Conservation (phyloP, 169 alveolate genomes). For the Eimeria tenella region DNA sequence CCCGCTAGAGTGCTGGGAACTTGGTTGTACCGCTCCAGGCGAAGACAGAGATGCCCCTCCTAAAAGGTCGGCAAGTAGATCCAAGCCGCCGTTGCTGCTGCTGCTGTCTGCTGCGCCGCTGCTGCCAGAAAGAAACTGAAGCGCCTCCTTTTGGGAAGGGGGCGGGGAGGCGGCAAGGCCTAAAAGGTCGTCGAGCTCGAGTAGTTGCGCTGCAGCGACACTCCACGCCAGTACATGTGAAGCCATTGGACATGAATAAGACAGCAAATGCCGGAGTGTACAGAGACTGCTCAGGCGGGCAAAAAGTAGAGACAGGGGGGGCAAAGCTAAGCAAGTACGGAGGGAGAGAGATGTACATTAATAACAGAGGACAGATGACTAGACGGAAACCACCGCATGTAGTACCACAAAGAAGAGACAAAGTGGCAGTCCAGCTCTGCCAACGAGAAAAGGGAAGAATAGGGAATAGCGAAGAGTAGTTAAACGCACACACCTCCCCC, state of each 20-base stretch:
- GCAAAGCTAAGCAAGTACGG: too few species aligned
- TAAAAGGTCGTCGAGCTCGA: constrained; percentile 48
- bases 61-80: constrained; percentile 44
- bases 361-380: background rate
- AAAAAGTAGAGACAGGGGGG: too few species aligned
- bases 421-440: too few species aligned
- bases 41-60: constrained; percentile 46
- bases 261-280: too few species aligned
- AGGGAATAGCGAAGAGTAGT: too few species aligned
- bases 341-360: too few species aligned
- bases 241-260: too few species aligned
- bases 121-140: background rate
- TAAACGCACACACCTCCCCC: too few species aligned
- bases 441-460: too few species aligned
- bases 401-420: background rate
- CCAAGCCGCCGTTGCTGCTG: background rate
- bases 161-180: constrained; percentile 19
- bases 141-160: background rate
- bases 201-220: background rate
- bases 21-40: background rate
- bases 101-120: background rate
- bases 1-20: background rate
- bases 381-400: background rate
- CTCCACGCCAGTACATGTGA: too few species aligned
- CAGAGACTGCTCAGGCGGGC: too few species aligned